Base-by-base conservation (phyloP, 306 rosid species). In the Leucaena leucocephala region DNA sequence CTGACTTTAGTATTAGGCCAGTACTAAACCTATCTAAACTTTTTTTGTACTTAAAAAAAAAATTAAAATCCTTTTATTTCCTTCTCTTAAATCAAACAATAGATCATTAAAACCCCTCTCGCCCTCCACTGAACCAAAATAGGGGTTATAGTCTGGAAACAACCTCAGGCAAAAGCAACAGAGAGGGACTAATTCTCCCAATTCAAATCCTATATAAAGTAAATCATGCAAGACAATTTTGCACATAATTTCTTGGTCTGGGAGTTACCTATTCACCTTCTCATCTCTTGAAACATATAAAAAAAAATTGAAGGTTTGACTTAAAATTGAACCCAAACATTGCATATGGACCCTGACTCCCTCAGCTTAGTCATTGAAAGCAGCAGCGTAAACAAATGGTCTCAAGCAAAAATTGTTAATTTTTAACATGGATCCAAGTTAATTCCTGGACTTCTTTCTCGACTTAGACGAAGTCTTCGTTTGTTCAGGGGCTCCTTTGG, bases 371-470 rank as follows among this genome's bases (percentile, higher is more conserved):
- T 75, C 76, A 68, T 54, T 75, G 59, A 76, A 78, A 83, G 75
- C 63, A 83, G 72, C 59, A 70, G 54, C 64, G 54, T 50, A 27
- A 62, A 71, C 71, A 59, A 82, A 79, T 43, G 21, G 68, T 43
- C 54, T 49, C 49, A 72, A 87, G 73, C 61, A 58, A 54, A 80
- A 59, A 80, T 68, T 21, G 44, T 70, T 68, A 68, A 81, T 14
- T 59, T 71, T 17, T 64, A 83, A 21, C 50, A 72, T 14, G 27
- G 71, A 75, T 38, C 65, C 15, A 9, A 55, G 42, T 78, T 81
- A 93, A 59, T 89, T 93, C 89, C 99, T 90, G 38, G 97, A 95
- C 87, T 95, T 95, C 88, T 95, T 95, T 79, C 87, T 90, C 0
- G 91, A 91, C 88, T 89, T 94, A 13, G 96, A 89, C 7, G 97